phyloP scores from a whole-genome alignment of 148 eudicot genomes.

The Vaccinium vitisidaea region DNA sequence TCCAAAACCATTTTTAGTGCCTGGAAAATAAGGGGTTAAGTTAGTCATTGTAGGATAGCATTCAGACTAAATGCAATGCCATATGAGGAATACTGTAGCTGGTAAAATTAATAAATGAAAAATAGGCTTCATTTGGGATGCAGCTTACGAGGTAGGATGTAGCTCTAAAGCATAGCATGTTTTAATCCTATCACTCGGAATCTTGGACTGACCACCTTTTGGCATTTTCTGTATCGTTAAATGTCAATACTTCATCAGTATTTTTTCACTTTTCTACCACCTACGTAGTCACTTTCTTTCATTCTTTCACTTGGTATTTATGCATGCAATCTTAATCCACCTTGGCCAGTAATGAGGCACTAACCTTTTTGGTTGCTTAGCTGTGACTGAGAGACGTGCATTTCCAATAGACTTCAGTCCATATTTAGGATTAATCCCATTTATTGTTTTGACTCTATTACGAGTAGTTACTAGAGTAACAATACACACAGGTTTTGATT shows the following conservation, averaged over 20 bases:
- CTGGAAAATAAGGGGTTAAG: conserved; percentile 30
- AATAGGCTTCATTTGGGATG: neutral
- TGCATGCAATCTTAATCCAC: neutral
- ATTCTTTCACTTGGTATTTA: neutral
- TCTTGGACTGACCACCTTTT: neutral
- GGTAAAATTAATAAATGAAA: neutral
- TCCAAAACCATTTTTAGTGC: conserved; percentile 94
- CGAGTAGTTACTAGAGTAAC: neutral
- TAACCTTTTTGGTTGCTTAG: conserved; percentile 8
- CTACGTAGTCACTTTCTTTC: neutral
- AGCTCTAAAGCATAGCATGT: neutral
- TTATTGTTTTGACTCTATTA: neutral
- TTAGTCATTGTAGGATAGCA: conserved; percentile 19
- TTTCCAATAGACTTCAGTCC: neutral
- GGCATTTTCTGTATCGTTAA: neutral
- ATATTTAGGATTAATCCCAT: neutral
- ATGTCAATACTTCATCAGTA: neutral
- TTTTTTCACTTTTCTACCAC: neutral
- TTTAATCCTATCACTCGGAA: neutral
- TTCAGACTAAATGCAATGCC: conserved; percentile 13
- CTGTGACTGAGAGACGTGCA: neutral
- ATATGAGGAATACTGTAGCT: neutral
- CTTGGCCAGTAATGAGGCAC: neutral
- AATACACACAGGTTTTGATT: neutral
- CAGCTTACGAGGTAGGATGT: neutral